phyloP scores from a whole-genome alignment of 192 early-diverging fungal genomes.

The Backusella psychrophila region DNA sequence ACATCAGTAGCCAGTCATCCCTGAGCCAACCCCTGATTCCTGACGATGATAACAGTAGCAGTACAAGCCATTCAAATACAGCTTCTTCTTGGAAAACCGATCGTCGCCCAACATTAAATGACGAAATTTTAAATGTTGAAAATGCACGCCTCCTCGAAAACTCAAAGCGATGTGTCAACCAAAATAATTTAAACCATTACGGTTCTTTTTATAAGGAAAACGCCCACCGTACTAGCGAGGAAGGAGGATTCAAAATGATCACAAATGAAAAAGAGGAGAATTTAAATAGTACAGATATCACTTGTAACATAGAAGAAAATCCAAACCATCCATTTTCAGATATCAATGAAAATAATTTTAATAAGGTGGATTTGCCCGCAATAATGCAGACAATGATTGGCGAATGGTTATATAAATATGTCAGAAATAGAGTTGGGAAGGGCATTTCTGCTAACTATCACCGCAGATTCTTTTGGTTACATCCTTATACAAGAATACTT shows the following conservation, averaged over 20 bases:
- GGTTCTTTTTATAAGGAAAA: background rate
- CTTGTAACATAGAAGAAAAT: background rate
- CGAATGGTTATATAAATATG: slow-evolving; percentile 71
- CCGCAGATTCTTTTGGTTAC: slow-evolving; percentile 77
- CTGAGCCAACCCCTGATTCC: background rate
- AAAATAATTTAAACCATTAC: background rate
- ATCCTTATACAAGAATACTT: slow-evolving; percentile 76
- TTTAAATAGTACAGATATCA: background rate
- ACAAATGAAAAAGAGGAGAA: background rate
- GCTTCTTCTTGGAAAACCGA: background rate
- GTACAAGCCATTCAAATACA: background rate
- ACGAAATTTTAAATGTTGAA: slow-evolving; percentile 2
- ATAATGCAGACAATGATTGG: slow-evolving; percentile 86
- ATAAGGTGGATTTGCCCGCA: slow-evolving; percentile 21
- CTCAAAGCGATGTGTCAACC: background rate
- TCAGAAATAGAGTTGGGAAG: slow-evolving; percentile 47
- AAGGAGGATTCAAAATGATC: background rate
- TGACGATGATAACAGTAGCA: background rate
- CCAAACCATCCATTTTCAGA: background rate
- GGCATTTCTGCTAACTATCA: slow-evolving; percentile 60
- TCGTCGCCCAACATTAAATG: background rate
- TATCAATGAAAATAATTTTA: background rate
- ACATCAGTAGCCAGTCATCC: slow-evolving; percentile 1
- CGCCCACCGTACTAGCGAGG: background rate
- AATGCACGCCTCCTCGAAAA: slow-evolving; percentile 1